Percentiles rank a stretch among this genome's conserved stretches.
Conservation (phyloP, 192 early-diverging fungal genomes). For the Coemansia sp. region DNA sequence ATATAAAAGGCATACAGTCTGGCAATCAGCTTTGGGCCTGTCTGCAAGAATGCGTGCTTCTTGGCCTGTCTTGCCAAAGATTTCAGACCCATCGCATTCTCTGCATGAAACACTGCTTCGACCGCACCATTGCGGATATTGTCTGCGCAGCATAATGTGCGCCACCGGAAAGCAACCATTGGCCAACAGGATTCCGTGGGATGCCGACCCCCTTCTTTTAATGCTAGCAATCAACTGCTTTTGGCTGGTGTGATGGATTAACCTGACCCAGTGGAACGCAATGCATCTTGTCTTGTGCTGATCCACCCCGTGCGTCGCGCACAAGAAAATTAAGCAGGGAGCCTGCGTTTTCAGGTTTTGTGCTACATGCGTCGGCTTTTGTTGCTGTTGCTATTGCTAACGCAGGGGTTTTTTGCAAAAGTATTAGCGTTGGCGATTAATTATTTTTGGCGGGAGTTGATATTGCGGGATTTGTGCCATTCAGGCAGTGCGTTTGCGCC, state of each 20-base stretch:
- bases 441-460: not conserved
- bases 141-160: not conserved
- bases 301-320: not conserved
- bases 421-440: not conserved
- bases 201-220: not conserved
- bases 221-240: not conserved
- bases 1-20: not conserved
- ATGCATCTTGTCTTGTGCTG: not conserved
- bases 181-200: not conserved
- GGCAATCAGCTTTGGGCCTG: not conserved
- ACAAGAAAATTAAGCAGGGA: not conserved
- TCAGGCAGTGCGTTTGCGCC: too few species aligned
- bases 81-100: not conserved
- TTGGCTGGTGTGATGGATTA: not conserved
- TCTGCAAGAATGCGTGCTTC: not conserved
- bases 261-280: not conserved
- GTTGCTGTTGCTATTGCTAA: too few species aligned
- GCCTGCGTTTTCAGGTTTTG: too few species aligned
- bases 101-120: not conserved
- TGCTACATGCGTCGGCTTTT: too few species aligned
- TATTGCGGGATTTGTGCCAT: too few species aligned
- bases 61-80: not conserved
- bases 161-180: constrained; percentile 1
- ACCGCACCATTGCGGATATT: not conserved
- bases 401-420: not conserved